Evolutionary conservation across 306 rosid species (phyloP), one percentile per base, ranked within the genome.

Genomic region (Fragaria nilgerrensis): DNA sequence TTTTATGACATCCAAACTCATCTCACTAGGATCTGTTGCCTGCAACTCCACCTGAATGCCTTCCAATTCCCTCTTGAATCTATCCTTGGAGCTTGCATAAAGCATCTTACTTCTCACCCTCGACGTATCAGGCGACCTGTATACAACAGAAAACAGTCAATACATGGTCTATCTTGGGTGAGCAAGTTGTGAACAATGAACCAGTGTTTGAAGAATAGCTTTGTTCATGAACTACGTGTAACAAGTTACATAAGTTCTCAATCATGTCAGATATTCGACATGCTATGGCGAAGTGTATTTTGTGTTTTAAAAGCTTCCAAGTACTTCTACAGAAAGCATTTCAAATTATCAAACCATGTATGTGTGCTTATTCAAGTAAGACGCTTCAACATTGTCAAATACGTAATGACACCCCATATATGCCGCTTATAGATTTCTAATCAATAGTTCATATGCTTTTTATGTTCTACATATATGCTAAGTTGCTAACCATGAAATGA

Each of bases 21-120:
- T 80, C 75, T 80, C 83, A 71, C 79, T 75, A 9, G 79, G 79
- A 59, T 80, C 83, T 11, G 79, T 80, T 45, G 84, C 76, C 58
- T 80, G 84, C 71, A 80, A 75, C 76, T 75, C 84, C 14, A 80
- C 71, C 47, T 75, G 84, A 80, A 80, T 71, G 9, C 84, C 84
- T 0, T 80, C 84, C 70, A 80, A 59, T 62, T 80, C 84, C 73
- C 79, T 47, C 79, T 77, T 80, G 55, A 80, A 80, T 75, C 76
- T 75, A 72, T 75, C 79, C 79, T 80, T 80, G n/a, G 84, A 75
- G 74, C 84, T 80, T 75, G 84, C 84, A 69, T 80, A 80, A 62
- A 80, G 66, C 84, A 80, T 80, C 84, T 80, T 80, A 61, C 84
- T 75, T 72, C 84, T 80, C 55, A 80, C 76, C 66, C 76, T 75